Percentiles rank a stretch among this genome's conserved stretches.
Evolutionary conservation across 148 eudicot species (phyloP).

Genomic region (Chenopodium album): DNA sequence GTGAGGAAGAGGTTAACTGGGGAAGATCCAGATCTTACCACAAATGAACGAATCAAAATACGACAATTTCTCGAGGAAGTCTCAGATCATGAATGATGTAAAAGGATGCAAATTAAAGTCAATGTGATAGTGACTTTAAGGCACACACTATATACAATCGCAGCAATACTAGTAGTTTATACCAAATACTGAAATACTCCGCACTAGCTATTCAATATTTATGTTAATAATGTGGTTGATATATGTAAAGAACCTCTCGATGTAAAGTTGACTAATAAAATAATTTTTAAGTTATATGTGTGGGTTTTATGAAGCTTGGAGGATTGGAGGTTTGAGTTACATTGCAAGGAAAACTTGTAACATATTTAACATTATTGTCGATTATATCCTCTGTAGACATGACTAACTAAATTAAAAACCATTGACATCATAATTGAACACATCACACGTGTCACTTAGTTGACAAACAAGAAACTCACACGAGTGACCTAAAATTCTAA

Average conservation of each 20-base stretch:
- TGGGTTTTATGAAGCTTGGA: no score
- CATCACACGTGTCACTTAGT: no score
- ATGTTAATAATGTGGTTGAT: not conserved
- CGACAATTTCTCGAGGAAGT: slow-evolving; percentile 58
- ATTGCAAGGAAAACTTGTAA: no score
- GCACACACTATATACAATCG: not conserved
- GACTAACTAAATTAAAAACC: no score
- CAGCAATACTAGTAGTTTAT: not conserved
- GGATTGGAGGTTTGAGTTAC: no score
- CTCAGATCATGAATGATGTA: slow-evolving; percentile 34
- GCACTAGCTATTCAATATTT: not conserved
- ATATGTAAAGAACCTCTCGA: not conserved
- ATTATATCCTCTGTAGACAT: no score
- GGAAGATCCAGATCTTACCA: slow-evolving; percentile 60
- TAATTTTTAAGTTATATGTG: no score
- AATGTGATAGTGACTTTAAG: not conserved
- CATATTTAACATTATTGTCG: no score
- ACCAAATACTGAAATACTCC: no score
- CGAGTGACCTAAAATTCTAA: no score
- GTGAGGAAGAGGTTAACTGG: slow-evolving; percentile 53
- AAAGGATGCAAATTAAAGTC: not conserved
- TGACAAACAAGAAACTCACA: no score
- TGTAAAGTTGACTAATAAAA: not conserved
- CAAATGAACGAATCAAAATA: slow-evolving; percentile 49
- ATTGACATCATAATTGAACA: no score